These are phyloP conservation scores for Neonectria sp. DNA, from an alignment of 2,329 filamentous ascomycete species.

Conservation along the genomic window DNA sequence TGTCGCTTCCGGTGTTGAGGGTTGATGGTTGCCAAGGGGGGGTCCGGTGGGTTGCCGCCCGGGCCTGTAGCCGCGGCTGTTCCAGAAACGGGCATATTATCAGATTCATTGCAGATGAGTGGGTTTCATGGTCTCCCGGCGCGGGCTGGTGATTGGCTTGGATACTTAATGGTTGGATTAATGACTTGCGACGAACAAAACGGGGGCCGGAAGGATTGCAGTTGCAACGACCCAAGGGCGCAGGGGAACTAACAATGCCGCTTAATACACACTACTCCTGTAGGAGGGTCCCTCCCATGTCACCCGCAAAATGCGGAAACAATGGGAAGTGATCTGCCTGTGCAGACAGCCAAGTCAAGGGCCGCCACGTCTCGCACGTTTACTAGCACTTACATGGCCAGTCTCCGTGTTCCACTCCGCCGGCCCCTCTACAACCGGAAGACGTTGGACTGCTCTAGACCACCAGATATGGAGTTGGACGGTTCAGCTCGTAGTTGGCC, in stretches of 20 bases:
- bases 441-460: background rate
- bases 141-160: background rate
- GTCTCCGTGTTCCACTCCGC: background rate
- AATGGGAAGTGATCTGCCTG: slow-evolving; percentile 24
- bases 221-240: slow-evolving; percentile 14
- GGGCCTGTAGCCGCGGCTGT: background rate
- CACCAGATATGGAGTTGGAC: background rate
- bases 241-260: slow-evolving; percentile 22
- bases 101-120: background rate
- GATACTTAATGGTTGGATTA: slow-evolving; percentile 4
- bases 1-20: slow-evolving; percentile 43
- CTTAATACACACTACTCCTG: slow-evolving; percentile 5
- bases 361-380: slow-evolving; percentile 13
- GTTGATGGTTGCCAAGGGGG: background rate
- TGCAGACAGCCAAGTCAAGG: slow-evolving; percentile 3
- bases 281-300: background rate
- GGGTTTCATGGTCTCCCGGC: background rate
- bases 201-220: background rate
- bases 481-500: too few species aligned
- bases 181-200: background rate
- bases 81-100: slow-evolving; percentile 3
- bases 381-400: background rate
- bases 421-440: background rate
- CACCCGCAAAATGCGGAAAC: slow-evolving; percentile 23
- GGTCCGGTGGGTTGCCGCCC: background rate